These are phyloP conservation scores for Cryptococcus depauperatus DNA, from an alignment of 1,284 basidiomycete genomes.

Conservation along the genomic window DNA sequence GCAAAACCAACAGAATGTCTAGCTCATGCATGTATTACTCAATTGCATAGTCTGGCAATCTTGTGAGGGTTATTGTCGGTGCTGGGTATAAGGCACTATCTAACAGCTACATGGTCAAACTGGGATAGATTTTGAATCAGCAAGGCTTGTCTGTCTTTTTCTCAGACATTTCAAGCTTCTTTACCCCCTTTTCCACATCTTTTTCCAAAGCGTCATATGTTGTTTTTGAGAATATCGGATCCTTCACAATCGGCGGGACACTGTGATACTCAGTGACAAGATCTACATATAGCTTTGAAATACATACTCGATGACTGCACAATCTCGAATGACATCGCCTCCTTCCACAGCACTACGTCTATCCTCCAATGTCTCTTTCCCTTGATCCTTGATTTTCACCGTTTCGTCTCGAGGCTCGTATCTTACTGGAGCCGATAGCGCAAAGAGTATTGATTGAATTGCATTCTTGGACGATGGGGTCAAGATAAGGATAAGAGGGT, in stretches of 20 bases:
- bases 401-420: conserved; percentile 19
- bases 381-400: conserved; percentile 11
- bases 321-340: conserved; percentile 40
- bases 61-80: conserved; percentile 4
- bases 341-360: conserved; percentile 29
- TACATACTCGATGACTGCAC: conserved; percentile 39
- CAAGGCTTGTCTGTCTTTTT: background rate
- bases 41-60: too few relatives aligned
- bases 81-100: conserved; percentile 3
- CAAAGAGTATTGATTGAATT: conserved; percentile 39
- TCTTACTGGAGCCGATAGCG: conserved; percentile 37
- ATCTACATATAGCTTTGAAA: background rate
- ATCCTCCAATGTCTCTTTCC: conserved; percentile 9
- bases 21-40: too few relatives aligned
- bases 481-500: conserved; percentile 34
- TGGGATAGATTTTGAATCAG: too few relatives aligned
- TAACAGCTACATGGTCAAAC: too few relatives aligned
- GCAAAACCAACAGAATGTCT: too few relatives aligned
- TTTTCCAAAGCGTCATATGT: conserved; percentile 35
- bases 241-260: conserved; percentile 29
- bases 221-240: conserved; percentile 26
- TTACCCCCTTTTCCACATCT: conserved; percentile 34
- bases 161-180: conserved; percentile 5
- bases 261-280: too few relatives aligned
- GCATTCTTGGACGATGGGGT: conserved; percentile 34